Conservation (phyloP, 2,329 filamentous ascomycete genomes). For the Pestalotiopsis sp. region DNA sequence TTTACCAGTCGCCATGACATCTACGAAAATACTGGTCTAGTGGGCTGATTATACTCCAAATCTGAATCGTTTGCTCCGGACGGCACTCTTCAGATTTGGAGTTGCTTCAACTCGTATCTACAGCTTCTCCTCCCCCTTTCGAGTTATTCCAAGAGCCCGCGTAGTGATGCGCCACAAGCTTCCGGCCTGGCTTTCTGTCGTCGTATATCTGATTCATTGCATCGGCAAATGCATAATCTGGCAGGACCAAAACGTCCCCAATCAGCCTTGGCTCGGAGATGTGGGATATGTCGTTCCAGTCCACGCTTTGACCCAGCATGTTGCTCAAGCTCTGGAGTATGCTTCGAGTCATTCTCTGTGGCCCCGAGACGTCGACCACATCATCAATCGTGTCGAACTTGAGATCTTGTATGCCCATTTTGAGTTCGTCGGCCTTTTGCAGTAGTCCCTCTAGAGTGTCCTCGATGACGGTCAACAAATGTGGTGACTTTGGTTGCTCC, state of each 20-base stretch:
- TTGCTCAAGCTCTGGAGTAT: background rate
- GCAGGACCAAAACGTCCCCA: slow-evolving; percentile 24
- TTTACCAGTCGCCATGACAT: too few species aligned
- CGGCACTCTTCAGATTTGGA: too few species aligned
- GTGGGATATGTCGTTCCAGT: slow-evolving; percentile 20
- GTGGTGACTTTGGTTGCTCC: slow-evolving; percentile 23
- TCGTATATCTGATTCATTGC: slow-evolving; percentile 13
- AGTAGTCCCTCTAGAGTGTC: slow-evolving; percentile 26
- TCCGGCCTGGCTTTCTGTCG: slow-evolving; percentile 9
- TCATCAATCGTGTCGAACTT: background rate
- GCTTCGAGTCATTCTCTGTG: background rate
- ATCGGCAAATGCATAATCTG: slow-evolving; percentile 13
- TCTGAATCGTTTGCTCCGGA: too few species aligned
- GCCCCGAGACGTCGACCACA: background rate
- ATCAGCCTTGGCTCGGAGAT: slow-evolving; percentile 28
- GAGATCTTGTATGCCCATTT: background rate
- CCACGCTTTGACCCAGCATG: slow-evolving; percentile 17
- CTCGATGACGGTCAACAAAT: slow-evolving; percentile 28
- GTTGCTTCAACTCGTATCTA: background rate
- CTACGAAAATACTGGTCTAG: too few species aligned
- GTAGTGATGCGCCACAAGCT: background rate
- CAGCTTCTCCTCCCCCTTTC: background rate
- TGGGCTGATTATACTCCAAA: too few species aligned
- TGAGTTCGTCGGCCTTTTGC: slow-evolving; percentile 9
- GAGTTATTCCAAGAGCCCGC: background rate